A percentile compares a stretch with the other conserved stretches of the same genome.
phyloP scores from a whole-genome alignment of 306 rosid species.

The Vigna hirtella region DNA sequence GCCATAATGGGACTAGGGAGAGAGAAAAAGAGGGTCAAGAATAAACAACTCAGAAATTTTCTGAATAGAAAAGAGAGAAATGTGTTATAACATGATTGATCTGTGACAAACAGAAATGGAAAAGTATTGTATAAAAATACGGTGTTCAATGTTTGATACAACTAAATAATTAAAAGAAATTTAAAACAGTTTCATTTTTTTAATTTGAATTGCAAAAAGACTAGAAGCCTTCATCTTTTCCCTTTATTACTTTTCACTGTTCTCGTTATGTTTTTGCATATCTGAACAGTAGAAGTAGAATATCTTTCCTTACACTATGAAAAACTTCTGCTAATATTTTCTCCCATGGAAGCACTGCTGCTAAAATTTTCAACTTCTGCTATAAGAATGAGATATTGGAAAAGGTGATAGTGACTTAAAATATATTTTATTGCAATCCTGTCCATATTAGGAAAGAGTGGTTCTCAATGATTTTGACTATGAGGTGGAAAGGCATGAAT shows the following conservation, averaged over 20 bases:
- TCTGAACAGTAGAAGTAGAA: conserved; percentile 43
- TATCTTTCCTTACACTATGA: conserved; percentile 42
- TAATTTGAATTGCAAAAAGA: conserved; percentile 64
- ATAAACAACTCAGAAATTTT: background rate
- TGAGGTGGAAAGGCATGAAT: conserved; percentile 24
- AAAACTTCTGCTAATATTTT: conserved; percentile 20
- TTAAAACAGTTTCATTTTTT: conserved; percentile 25
- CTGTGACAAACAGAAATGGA: background rate
- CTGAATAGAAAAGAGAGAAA: background rate
- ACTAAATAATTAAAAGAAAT: conserved; percentile 29
- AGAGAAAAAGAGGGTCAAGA: conserved; percentile 44
- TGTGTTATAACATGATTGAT: background rate
- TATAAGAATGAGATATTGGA: background rate
- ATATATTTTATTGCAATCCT: conserved; percentile 22
- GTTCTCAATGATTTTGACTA: conserved; percentile 31
- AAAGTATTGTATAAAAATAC: background rate
- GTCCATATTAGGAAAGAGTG: background rate
- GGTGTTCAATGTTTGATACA: background rate
- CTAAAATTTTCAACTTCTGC: background rate
- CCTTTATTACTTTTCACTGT: conserved; percentile 54
- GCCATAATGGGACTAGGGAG: conserved; percentile 43
- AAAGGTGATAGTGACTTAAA: conserved; percentile 26
- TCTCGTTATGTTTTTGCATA: conserved; percentile 47
- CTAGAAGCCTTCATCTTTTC: conserved; percentile 40
- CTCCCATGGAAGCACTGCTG: background rate